A percentile compares a stretch with the other conserved stretches of the same genome.
Evolutionary conservation across 371 early-diverging fungal genomes (phyloP).

Genomic region (Batkoa obscura): DNA sequence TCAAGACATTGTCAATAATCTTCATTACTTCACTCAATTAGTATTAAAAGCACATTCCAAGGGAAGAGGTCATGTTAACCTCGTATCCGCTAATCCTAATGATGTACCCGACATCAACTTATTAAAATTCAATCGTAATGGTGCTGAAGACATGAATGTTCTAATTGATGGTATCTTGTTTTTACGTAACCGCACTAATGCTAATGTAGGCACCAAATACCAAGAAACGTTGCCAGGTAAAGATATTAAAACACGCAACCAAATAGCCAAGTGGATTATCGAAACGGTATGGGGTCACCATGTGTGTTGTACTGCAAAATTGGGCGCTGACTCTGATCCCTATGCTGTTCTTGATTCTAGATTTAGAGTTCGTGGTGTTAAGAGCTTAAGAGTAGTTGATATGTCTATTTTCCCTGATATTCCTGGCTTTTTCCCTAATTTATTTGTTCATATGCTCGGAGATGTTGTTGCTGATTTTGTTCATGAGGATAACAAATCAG

Average conservation of each 20-base stretch:
- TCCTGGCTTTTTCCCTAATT: constrained; percentile 11
- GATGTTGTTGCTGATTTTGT: too few relatives aligned
- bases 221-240: not conserved
- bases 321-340: constrained; percentile 14
- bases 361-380: constrained; percentile 15
- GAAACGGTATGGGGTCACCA: constrained; percentile 12
- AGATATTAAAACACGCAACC: not conserved
- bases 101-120: constrained; percentile 8
- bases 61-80: constrained; percentile 1
- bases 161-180: not conserved
- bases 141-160: not conserved
- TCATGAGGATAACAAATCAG: too few relatives aligned
- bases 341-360: constrained; percentile 16
- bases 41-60: constrained; percentile 6
- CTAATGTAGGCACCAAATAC: not conserved
- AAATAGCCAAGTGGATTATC: not conserved
- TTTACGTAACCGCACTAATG: too few relatives aligned
- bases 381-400: constrained; percentile 15
- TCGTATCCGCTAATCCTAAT: not conserved
- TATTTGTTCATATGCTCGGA: constrained; percentile 13
- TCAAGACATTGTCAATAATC: not conserved
- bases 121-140: not conserved
- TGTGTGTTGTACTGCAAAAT: constrained; percentile 13
- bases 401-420: constrained; percentile 22
- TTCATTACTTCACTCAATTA: not conserved